These are phyloP conservation scores for Picocystis sp. DNA, from an alignment of 163 green algal species.

Conservation along the genomic window DNA sequence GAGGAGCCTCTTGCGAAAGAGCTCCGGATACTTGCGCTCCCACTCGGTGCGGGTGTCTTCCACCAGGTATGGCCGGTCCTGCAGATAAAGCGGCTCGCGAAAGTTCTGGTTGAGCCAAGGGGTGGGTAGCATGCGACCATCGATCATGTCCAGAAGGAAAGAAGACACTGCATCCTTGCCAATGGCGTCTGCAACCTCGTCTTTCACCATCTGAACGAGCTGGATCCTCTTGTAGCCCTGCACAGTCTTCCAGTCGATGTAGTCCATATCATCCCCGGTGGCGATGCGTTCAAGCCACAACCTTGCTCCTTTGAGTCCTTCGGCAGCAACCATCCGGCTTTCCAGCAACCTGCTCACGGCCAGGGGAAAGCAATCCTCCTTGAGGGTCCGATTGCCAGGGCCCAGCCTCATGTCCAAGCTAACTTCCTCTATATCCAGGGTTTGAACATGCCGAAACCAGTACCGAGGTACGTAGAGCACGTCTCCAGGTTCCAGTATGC, in stretches of 20 bases:
- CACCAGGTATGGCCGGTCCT: constrained; percentile 26
- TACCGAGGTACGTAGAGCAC: constrained; percentile 34
- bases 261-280: constrained; percentile 20
- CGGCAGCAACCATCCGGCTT: constrained; percentile 20
- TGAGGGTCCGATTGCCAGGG: too few species aligned
- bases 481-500: constrained; percentile 27
- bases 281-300: constrained; percentile 30
- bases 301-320: constrained; percentile 20
- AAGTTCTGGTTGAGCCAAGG: constrained; percentile 51
- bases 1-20: constrained; percentile 28
- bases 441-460: constrained; percentile 26
- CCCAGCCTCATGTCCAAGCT: too few species aligned
- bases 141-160: constrained; percentile 25
- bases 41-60: constrained; percentile 38
- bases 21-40: constrained; percentile 34
- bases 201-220: constrained; percentile 19
- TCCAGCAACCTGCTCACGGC: constrained; percentile 32
- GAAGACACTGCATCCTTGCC: constrained; percentile 3
- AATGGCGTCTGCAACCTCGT: constrained; percentile 31
- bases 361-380: constrained; percentile 6
- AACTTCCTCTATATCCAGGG: too few species aligned
- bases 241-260: constrained; percentile 33
- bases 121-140: constrained; percentile 36
- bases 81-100: constrained; percentile 40
- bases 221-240: constrained; percentile 13